These are phyloP conservation scores for Closterium sp. DNA, from an alignment of 139 green algal species.

Conservation along the genomic window DNA sequence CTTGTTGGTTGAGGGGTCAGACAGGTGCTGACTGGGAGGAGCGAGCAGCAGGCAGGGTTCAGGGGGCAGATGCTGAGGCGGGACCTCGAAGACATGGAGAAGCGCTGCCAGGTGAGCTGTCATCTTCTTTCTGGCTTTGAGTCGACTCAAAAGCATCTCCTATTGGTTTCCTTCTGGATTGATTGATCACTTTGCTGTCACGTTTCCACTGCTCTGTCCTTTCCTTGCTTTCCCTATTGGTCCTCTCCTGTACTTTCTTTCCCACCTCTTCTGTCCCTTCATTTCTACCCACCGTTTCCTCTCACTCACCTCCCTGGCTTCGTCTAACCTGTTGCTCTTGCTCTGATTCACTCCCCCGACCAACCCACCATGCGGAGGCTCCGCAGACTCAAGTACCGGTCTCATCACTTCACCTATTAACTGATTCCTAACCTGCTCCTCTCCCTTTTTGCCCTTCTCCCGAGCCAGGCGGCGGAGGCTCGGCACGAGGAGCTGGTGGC, in stretches of 20 bases:
- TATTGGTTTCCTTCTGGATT: no score
- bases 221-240: no score
- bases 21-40: no score
- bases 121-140: background rate
- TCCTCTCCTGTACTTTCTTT: background rate
- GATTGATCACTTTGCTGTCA: no score
- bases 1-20: background rate
- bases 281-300: background rate
- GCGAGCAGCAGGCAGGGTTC: constrained; percentile 8
- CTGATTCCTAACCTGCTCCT: background rate
- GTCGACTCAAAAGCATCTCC: no score
- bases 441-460: background rate
- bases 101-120: constrained; percentile 43
- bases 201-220: no score
- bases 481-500: constrained; percentile 82
- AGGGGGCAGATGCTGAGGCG: constrained; percentile 42
- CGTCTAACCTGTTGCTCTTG: background rate
- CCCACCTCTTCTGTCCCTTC: background rate
- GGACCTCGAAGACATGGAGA: constrained; percentile 49
- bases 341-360: no score
- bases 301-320: background rate
- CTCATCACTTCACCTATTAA: background rate
- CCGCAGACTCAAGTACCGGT: no score
- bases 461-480: constrained; percentile 69
- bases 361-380: no score